Base-by-base conservation (phyloP, 371 early-diverging fungal species). In the Mucor irregularis region DNA sequence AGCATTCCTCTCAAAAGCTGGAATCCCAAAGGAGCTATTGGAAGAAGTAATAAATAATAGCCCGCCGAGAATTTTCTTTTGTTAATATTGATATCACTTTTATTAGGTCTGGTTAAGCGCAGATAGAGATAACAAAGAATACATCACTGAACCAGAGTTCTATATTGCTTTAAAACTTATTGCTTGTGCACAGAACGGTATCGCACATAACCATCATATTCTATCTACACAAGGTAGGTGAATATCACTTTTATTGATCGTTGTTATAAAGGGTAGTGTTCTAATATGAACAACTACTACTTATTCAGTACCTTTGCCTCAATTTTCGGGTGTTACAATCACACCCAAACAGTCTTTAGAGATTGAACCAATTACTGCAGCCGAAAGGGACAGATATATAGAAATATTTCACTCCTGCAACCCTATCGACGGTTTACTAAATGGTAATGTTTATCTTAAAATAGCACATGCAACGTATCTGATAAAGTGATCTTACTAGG, bases 1-100 rank as follows among this genome's bases (percentile, higher is more conserved):
- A 4, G 75, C 82, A 8, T 90, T 93, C 62, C 80, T 92, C 62
- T 76, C 78, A 49, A 87, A 86, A 56, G 89, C 90, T 10, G 72
- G 78, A 13, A 74, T 94, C 0, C 73, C 87, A 0, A 73, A 78
- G 17, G 62, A 64, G 3, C 64, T 74, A 13, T 76, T 93, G 22
- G 80, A 83, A 35, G 79, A 86, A 78, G 89, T 83, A 76, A 46
- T n/a, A n/a, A 21, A 9, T 13, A 21, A 16, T 30, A 24, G n/a
- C 11, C 17, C 3, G n/a, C 1, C 3, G 22, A 22, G 4, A 34
- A 1, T 19, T 6, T 38, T 10, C 9, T 14, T 16, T 34, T 13
- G 4, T 25, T 37, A n/a, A 28, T 19, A n/a, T 28, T 17, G 22
- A n/a, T 29, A 10, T 3, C 25, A 33, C 21, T 44, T 29, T 31